phyloP scores from a whole-genome alignment of 208 protist genomes.

The Crithidia expoeki region DNA sequence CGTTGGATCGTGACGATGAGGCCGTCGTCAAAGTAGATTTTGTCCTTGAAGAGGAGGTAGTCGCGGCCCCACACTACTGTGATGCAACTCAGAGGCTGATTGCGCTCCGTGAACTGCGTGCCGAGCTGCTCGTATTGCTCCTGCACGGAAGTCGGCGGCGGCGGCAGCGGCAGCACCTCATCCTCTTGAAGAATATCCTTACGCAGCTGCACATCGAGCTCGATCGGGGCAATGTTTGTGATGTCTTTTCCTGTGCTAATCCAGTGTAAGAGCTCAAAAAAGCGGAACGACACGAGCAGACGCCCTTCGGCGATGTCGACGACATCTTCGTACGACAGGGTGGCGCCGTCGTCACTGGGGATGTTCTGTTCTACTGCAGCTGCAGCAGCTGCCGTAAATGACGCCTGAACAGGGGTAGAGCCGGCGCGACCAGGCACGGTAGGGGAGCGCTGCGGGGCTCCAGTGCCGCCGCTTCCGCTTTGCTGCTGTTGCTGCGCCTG shows the following conservation, averaged over 20 bases:
- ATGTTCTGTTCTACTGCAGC: background rate
- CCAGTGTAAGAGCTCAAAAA: constrained; percentile 74
- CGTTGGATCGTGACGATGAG: constrained; percentile 81
- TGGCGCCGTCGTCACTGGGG: background rate
- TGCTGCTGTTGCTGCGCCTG: constrained; percentile 23
- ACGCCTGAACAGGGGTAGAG: background rate
- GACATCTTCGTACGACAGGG: constrained; percentile 41
- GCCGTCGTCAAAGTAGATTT: constrained; percentile 82
- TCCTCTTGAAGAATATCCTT: constrained; percentile 86
- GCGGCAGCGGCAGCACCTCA: constrained; percentile 63
- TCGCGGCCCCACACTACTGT: constrained; percentile 71
- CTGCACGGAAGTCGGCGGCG: constrained; percentile 44
- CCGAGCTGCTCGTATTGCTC: constrained; percentile 67
- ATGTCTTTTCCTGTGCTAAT: constrained; percentile 29
- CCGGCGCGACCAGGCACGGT: background rate
- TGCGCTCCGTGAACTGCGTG: constrained; percentile 78
- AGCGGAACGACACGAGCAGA: constrained; percentile 57
- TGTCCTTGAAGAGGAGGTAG: constrained; percentile 70
- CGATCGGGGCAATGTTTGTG: constrained; percentile 55
- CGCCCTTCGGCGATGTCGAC: constrained; percentile 68
- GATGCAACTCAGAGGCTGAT: constrained; percentile 78
- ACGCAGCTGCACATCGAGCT: constrained; percentile 63
- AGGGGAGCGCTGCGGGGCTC: background rate
- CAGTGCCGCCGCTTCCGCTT: background rate
- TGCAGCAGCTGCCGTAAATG: background rate